Percentiles rank a stretch among this genome's conserved stretches.
Evolutionary conservation across 805 yeast species (phyloP).

Genomic region (Saccharomyces eubayanus): DNA sequence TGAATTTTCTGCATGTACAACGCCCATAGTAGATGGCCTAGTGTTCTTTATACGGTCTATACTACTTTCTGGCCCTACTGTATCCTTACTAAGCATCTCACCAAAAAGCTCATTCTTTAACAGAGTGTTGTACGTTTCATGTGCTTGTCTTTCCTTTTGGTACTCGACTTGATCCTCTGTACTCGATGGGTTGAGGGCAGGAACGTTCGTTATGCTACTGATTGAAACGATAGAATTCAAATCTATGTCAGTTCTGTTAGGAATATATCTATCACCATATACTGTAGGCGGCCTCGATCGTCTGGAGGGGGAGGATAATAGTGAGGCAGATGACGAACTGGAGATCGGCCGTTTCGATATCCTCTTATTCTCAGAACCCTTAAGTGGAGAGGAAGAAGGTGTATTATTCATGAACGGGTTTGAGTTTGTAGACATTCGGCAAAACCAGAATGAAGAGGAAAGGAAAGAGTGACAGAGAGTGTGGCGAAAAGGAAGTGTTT

Average conservation of each 20-base stretch:
- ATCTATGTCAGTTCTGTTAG: slow-evolving; percentile 78
- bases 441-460: background rate
- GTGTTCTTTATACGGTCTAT: slow-evolving; percentile 29
- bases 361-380: slow-evolving; percentile 12
- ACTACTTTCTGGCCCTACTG: slow-evolving; percentile 26
- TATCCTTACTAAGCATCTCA: slow-evolving; percentile 54
- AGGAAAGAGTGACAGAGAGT: background rate
- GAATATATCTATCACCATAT: slow-evolving; percentile 82
- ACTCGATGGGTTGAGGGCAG: slow-evolving; percentile 15
- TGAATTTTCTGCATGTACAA: slow-evolving; percentile 4
- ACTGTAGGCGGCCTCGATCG: slow-evolving; percentile 31
- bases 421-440: slow-evolving; percentile 10
- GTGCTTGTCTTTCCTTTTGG: slow-evolving; percentile 72
- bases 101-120: slow-evolving; percentile 88
- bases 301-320: slow-evolving; percentile 26
- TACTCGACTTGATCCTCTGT: slow-evolving; percentile 52
- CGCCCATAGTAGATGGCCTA: slow-evolving; percentile 18
- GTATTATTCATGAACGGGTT: slow-evolving; percentile 31
- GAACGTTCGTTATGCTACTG: slow-evolving; percentile 22
- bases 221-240: slow-evolving; percentile 70
- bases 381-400: slow-evolving; percentile 28
- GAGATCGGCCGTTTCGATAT: slow-evolving; percentile 16
- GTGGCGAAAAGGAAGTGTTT: background rate
- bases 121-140: slow-evolving; percentile 76
- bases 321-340: slow-evolving; percentile 17